Percentiles rank a stretch among this genome's conserved stretches.
Evolutionary conservation across 2,329 filamentous ascomycete species (phyloP).

Genomic region (Colletotrichum costaricense): DNA sequence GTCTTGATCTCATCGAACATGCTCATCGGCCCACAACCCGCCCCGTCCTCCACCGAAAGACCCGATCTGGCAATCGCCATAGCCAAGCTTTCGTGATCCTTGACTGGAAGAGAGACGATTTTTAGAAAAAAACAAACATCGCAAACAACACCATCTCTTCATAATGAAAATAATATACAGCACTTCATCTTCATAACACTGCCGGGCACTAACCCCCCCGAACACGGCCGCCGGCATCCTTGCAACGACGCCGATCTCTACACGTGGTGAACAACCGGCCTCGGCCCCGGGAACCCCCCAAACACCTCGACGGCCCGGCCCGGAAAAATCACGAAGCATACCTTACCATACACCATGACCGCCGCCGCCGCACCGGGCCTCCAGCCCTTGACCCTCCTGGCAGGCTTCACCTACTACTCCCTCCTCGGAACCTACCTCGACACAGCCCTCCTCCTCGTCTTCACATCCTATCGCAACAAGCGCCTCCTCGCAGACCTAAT

Average conservation of each 20-base stretch:
- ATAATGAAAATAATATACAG: neutral
- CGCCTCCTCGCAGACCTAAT: neutral
- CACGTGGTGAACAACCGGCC: neutral
- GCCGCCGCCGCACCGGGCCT: conserved; percentile 15
- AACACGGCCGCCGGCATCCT: no score
- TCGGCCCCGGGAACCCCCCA: no score
- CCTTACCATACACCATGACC: no score
- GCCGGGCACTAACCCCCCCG: no score
- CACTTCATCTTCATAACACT: no score
- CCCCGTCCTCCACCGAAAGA: conserved; percentile 12
- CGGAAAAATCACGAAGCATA: neutral
- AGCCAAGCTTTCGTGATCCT: conserved; percentile 12
- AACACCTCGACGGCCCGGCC: neutral
- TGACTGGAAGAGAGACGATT: neutral
- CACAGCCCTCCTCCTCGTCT: conserved; percentile 39
- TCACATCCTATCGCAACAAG: conserved; percentile 38
- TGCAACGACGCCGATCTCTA: no score
- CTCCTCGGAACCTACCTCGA: conserved; percentile 40
- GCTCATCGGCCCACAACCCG: conserved; percentile 29
- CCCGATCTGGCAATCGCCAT: conserved; percentile 8
- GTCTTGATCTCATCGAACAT: conserved; percentile 33
- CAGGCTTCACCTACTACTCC: conserved; percentile 36
- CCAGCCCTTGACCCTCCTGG: conserved; percentile 27
- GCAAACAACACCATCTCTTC: neutral
- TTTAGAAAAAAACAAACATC: neutral